These are phyloP conservation scores for Globisporangium ultimum DNA, from an alignment of 352 stramenopile species.

Conservation along the genomic window DNA sequence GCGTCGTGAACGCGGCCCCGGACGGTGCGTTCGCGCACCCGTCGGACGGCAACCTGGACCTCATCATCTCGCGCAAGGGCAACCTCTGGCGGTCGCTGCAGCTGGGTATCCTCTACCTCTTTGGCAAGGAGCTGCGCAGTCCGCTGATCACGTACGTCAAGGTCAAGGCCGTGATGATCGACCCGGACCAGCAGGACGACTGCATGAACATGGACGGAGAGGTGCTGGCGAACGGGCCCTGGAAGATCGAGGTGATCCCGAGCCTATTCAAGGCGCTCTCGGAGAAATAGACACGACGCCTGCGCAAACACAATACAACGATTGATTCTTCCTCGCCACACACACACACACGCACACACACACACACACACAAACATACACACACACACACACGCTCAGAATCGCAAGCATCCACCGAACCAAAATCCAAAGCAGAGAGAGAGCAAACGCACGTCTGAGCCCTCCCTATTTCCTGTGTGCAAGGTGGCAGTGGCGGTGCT, in stretches of 20 bases:
- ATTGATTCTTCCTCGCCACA: neutral
- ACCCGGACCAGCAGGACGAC: constrained; percentile 53
- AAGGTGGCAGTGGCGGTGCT: too few relatives aligned
- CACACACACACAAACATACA: too few relatives aligned
- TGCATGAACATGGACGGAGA: constrained; percentile 86
- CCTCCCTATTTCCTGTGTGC: too few relatives aligned
- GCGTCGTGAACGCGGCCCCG: constrained; percentile 66
- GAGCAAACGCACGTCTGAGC: too few relatives aligned
- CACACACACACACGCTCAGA: neutral
- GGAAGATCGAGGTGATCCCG: constrained; percentile 83
- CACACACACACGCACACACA: too few relatives aligned
- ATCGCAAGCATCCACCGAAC: neutral
- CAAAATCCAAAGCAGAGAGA: too few relatives aligned
- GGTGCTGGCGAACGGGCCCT: constrained; percentile 59
- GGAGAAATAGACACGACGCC: constrained; percentile 51
- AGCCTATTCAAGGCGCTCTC: constrained; percentile 86
- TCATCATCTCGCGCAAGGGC: constrained; percentile 75
- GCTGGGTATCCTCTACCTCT: constrained; percentile 58
- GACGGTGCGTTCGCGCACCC: constrained; percentile 71
- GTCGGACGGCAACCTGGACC: constrained; percentile 74
- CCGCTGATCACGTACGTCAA: constrained; percentile 74
- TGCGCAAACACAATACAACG: neutral
- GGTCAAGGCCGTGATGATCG: constrained; percentile 70
- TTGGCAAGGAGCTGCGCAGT: constrained; percentile 73
- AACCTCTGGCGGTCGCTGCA: constrained; percentile 39